Evolutionary conservation across 495 filamentous ascomycete species (phyloP), one percentile per base, ranked within the genome.

Genomic region (Penicillium taxi): DNA sequence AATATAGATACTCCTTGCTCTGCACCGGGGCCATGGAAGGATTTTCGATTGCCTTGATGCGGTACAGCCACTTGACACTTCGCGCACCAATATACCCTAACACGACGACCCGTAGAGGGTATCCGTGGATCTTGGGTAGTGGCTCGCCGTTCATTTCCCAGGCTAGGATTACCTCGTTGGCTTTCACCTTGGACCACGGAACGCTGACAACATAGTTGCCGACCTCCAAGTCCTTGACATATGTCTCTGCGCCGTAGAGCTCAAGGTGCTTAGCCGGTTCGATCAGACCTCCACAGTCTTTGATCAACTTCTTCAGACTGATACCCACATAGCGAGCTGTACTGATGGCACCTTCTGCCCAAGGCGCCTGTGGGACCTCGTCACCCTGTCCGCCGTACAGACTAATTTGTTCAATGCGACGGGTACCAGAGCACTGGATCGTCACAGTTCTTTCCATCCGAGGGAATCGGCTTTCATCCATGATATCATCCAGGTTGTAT

Each of bases 81-180:
- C 53, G 50, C 12, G 56, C 61, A 5, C 58, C 63, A 26, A 83
- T 80, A 38, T 80, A 80, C 1, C 80, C 80, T 29, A 76, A 54
- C 0, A 81, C 76, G 1, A 84, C 67, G 0, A 67, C 69, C 3
- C 81, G 66, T 2, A 85, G 51, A 3, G 80, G 80, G 15, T 60
- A 77, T 2, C 80, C 81, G 41, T 82, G 78, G 43, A 78, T 77
- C 39, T 68, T 72, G 1, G 80, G 80, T 1, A 85, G 63, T 0
- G 74, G 73, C 39, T 78, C 58, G 19, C 73, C 79, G 33, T 85
- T 84, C 79, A 82, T 81, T 44, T 81, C 79, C 73, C 73, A 83
- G 1, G 75, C 77, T 3, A 83, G 67, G 37, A 84, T 63, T 16
- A 82, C 80, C 42, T 85, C 79, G 47, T 81, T 65, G 8, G 59